A percentile compares a stretch with the other conserved stretches of the same genome.
Evolutionary conservation across 2,329 filamentous ascomycete species (phyloP).

Genomic region (Cercospora janseana): DNA sequence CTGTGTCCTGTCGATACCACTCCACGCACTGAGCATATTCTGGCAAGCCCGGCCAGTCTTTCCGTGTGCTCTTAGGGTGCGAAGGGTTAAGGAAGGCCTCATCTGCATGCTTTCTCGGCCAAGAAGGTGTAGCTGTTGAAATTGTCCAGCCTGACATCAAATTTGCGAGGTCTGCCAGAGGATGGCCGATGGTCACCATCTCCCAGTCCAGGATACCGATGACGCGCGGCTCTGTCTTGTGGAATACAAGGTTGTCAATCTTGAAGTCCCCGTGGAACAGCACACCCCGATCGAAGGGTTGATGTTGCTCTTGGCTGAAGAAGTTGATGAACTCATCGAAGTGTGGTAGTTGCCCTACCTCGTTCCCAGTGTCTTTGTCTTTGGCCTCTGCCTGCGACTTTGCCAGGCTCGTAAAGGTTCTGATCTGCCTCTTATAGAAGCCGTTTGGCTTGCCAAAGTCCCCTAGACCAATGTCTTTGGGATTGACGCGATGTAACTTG

Average conservation of each 20-base stretch:
- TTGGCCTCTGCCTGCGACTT: slow-evolving; percentile 69
- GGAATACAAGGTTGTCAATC: slow-evolving; percentile 66
- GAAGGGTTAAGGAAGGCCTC: slow-evolving; percentile 28
- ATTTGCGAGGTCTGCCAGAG: slow-evolving; percentile 85
- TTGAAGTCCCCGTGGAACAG: slow-evolving; percentile 97
- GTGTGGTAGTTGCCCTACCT: slow-evolving; percentile 80
- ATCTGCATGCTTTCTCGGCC: slow-evolving; percentile 31
- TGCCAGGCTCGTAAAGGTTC: slow-evolving; percentile 77
- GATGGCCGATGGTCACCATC: slow-evolving; percentile 97
- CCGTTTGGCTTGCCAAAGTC: slow-evolving; percentile 69
- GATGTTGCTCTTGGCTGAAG: slow-evolving; percentile 66
- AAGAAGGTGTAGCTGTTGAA: slow-evolving; percentile 28
- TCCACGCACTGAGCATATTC: slow-evolving; percentile 56
- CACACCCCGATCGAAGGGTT: slow-evolving; percentile 73
- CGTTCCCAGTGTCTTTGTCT: slow-evolving; percentile 72
- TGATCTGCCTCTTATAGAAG: slow-evolving; percentile 84
- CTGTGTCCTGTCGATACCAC: slow-evolving; percentile 67
- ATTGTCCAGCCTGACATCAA: slow-evolving; percentile 46
- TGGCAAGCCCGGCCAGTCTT: slow-evolving; percentile 60
- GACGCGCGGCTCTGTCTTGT: slow-evolving; percentile 80
- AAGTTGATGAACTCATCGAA: slow-evolving; percentile 77
- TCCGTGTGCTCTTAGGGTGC: slow-evolving; percentile 17
- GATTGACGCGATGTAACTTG: slow-evolving; percentile 74
- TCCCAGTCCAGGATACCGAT: slow-evolving; percentile 98
- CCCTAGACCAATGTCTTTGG: slow-evolving; percentile 64